These are phyloP conservation scores for Ephemerocybe angulata DNA, from an alignment of 768 basidiomycete genomes.

Conservation along the genomic window DNA sequence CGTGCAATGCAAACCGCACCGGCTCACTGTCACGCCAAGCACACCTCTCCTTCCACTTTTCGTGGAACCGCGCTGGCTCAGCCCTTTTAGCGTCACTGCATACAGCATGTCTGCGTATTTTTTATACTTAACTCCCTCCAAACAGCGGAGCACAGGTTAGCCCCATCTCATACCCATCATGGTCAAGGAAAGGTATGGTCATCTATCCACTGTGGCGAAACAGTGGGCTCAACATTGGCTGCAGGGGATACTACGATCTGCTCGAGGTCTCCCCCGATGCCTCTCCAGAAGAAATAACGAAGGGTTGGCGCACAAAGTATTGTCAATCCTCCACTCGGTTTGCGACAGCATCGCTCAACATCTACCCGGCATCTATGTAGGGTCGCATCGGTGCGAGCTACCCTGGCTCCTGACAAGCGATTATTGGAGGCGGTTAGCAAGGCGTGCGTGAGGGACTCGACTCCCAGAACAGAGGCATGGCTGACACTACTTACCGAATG, in stretches of 20 bases:
- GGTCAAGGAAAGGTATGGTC: constrained; percentile 67
- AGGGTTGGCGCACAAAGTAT: constrained; percentile 92
- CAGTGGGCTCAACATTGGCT: constrained; percentile 1
- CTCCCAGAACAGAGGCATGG: constrained; percentile 16
- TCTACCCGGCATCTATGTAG: constrained; percentile 38
- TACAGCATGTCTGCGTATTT: too few species aligned
- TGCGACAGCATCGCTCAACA: constrained; percentile 10
- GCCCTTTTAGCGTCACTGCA: too few species aligned
- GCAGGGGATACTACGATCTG: constrained; percentile 88
- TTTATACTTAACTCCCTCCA: too few species aligned
- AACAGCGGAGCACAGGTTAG: constrained; percentile 15
- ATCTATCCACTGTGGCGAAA: constrained; percentile 7
- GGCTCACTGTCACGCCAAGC: too few species aligned
- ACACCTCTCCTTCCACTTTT: too few species aligned
- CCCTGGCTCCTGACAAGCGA: constrained; percentile 95
- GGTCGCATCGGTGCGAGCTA: constrained; percentile 81
- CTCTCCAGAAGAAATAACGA: constrained; percentile 84
- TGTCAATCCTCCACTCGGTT: constrained; percentile 9
- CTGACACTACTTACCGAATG: constrained; percentile 1
- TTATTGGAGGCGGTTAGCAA: constrained; percentile 96
- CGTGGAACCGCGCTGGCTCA: too few species aligned
- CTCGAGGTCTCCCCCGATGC: constrained; percentile 80
- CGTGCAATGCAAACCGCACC: too few species aligned
- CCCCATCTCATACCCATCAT: constrained; percentile 27
- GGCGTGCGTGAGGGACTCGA: too few species aligned